Conservation (phyloP, 2,329 filamentous ascomycete genomes). For the Penicillium rolfsii region DNA sequence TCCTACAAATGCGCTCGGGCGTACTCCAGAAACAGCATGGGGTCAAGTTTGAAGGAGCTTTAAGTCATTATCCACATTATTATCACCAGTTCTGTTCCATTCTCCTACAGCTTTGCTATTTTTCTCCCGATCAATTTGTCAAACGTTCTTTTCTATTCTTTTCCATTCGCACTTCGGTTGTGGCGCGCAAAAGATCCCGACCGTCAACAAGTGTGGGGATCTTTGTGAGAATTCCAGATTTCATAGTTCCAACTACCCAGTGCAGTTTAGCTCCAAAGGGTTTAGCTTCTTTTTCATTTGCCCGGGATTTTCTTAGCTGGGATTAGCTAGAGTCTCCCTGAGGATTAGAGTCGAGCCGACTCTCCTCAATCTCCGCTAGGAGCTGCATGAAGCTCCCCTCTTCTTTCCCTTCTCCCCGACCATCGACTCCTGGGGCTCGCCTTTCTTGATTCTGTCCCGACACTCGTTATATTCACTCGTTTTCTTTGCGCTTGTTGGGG, state of each 20-base stretch:
- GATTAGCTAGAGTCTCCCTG: background rate
- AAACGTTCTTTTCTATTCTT: background rate
- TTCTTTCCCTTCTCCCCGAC: constrained; percentile 4
- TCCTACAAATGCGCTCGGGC: constrained; percentile 10
- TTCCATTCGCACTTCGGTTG: constrained; percentile 13
- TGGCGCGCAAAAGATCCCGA: constrained; percentile 18
- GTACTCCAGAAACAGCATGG: constrained; percentile 3
- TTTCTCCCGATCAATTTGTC: background rate
- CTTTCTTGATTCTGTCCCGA: background rate
- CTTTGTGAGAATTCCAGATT: background rate
- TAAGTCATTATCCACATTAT: no score
- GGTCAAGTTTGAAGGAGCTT: background rate
- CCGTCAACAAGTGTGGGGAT: background rate
- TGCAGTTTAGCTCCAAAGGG: background rate
- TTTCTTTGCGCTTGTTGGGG: background rate
- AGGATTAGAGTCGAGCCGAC: constrained; percentile 2
- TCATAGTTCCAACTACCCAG: background rate
- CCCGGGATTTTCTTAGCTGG: background rate
- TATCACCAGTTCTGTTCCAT: background rate
- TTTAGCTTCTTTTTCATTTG: background rate
- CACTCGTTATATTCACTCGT: background rate
- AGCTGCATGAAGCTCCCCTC: constrained; percentile 7
- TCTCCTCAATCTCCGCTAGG: constrained; percentile 12
- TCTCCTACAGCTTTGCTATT: background rate
- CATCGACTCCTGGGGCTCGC: background rate